Base-by-base conservation (phyloP, 2,329 filamentous ascomycete species). In the Colletotrichum truncatum region DNA sequence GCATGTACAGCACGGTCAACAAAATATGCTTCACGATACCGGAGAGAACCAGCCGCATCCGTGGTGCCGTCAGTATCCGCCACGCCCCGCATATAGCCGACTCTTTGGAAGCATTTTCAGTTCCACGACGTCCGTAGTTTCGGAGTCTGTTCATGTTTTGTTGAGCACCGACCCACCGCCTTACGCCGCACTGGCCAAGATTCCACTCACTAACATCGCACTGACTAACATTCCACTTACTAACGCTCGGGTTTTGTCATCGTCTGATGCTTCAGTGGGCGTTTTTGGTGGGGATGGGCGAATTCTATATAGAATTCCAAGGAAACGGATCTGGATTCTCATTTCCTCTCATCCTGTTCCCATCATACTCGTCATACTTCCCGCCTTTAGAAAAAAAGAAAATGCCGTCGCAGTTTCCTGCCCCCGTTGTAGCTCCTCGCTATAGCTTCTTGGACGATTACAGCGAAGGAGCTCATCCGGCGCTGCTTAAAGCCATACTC, bases 391-490 rank as follows among this genome's bases (percentile, higher is more conserved):
- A 10, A 30, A 5, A 0, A 25, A 14, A 6, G 1, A 48, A 6
- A 38, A 65, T 65, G 62, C 62, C 62, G 4, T 62, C 62, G 6
- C 49, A 65, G 6, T 32, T 54, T 16, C 56, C 41, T 8, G 26
- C 14, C 6, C 48, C 39, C 4, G 8, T 43, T 16, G 25, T 34
- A 6, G 11, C 41, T 4, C 49, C 41, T 18, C 64, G 60, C 28
- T 85, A 84, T 69, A 83, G 81, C 71, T 81, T 85, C 60, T 75
- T 82, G 48, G 83, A 85, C 68, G 83, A 85, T 67, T 85, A 85
- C 69, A 83, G 81, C 71, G 82, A 85, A 64, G 83, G 83, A 34
- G 83, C 82, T 0, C 83, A 85, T 64, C 83, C 83, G 5, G 75
- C 77, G n/a, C 73, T 85, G 3, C 77, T 85, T 26, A 77, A 83